Percentiles rank a stretch among this genome's conserved stretches.
These are phyloP conservation scores for Cytospora paraplurivora DNA, from an alignment of 2,329 filamentous ascomycete genomes.

Conservation along the genomic window DNA sequence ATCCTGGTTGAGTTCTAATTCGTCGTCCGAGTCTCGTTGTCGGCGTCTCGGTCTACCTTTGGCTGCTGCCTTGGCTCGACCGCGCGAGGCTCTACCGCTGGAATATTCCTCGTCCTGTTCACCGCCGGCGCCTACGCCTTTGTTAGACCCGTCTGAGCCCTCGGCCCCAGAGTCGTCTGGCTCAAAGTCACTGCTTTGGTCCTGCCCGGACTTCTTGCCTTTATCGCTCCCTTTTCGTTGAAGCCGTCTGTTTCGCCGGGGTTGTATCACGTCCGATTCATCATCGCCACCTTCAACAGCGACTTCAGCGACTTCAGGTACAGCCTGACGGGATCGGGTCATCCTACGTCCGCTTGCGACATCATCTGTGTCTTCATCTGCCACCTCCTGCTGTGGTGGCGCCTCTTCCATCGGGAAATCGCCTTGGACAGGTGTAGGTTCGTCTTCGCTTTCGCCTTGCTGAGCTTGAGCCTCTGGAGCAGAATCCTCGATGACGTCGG, in stretches of 20 bases:
- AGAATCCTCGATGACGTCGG: conserved; percentile 31
- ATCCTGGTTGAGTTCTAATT: conserved; percentile 60
- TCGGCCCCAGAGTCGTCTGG: conserved; percentile 61
- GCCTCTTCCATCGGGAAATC: conserved; percentile 34
- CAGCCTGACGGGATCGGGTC: conserved; percentile 29
- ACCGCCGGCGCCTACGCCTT: conserved; percentile 36
- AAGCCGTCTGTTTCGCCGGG: conserved; percentile 22
- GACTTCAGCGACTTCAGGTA: conserved; percentile 35
- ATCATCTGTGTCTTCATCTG: conserved; percentile 42
- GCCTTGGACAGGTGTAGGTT: conserved; percentile 24
- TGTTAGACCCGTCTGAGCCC: conserved; percentile 43
- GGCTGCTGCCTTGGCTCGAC: conserved; percentile 43
- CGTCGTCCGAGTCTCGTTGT: conserved; percentile 56
- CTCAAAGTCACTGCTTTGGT: conserved; percentile 64
- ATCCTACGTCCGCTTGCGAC: conserved; percentile 30
- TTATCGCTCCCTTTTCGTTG: conserved; percentile 34
- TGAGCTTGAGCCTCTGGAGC: conserved; percentile 18
- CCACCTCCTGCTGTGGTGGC: conserved; percentile 36
- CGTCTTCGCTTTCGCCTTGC: conserved; percentile 33
- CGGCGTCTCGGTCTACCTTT: conserved; percentile 50
- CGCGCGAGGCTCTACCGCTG: conserved; percentile 54
- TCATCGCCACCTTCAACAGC: conserved; percentile 32
- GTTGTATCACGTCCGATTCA: conserved; percentile 28
- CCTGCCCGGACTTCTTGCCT: conserved; percentile 50
- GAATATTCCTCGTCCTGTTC: conserved; percentile 50